Conservation (phyloP, 352 stramenopile species). For the Phytophthora agathidicida region DNA sequence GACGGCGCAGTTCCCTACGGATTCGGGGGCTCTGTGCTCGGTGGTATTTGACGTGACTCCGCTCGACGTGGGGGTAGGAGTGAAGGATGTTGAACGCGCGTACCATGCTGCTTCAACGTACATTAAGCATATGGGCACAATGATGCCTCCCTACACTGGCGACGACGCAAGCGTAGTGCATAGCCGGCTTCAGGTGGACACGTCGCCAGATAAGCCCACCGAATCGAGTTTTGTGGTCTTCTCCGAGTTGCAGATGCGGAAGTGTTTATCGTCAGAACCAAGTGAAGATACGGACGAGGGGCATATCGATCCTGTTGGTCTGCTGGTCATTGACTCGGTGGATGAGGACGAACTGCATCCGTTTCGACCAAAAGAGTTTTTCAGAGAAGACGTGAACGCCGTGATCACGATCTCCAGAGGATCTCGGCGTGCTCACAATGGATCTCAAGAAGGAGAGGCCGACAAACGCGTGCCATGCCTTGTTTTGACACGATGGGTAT, state of each 20-base stretch:
- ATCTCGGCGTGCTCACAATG: constrained; percentile 2
- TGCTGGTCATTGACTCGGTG: constrained; percentile 39
- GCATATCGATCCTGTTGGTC: constrained; percentile 7
- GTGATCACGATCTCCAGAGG: constrained; percentile 27
- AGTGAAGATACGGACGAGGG: constrained; percentile 5
- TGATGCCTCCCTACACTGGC: constrained; percentile 21
- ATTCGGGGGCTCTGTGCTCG: constrained; percentile 35
- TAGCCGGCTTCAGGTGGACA: constrained; percentile 28
- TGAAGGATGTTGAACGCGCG: constrained; percentile 12
- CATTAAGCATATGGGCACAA: constrained; percentile 9
- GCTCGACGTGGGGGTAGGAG: constrained; percentile 16
- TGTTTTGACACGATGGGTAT: constrained; percentile 38
- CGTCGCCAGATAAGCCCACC: constrained; percentile 26
- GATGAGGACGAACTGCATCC: constrained; percentile 45
- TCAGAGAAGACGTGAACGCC: constrained; percentile 34
- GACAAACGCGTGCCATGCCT: constrained; percentile 25
- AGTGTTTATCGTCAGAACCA: neutral
- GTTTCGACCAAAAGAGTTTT: constrained; percentile 26
- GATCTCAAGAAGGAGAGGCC: neutral
- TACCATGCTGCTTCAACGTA: constrained; percentile 20
- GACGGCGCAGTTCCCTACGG: constrained; percentile 36
- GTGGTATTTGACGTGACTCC: constrained; percentile 42
- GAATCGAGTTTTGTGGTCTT: constrained; percentile 48
- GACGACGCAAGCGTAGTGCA: constrained; percentile 33
- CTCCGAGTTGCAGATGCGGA: constrained; percentile 24